phyloP scores from a whole-genome alignment of 2,329 filamentous ascomycete genomes.

The Ophiocordyceps camponoti-floridani region DNA sequence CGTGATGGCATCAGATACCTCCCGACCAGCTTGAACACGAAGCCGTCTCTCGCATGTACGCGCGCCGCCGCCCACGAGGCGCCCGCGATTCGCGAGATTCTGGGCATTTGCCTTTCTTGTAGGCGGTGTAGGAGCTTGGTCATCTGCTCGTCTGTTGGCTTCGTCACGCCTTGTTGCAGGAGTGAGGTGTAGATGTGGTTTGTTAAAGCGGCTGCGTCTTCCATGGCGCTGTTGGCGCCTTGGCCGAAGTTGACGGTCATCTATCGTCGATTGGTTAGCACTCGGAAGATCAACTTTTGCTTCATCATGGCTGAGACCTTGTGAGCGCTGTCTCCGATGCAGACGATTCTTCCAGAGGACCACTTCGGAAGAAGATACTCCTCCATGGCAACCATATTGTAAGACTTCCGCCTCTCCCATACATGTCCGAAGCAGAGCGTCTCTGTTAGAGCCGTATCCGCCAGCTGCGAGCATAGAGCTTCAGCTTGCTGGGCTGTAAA shows the following conservation, averaged over 20 bases:
- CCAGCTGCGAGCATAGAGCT: neutral
- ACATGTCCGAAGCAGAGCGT: neutral
- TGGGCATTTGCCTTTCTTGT: neutral
- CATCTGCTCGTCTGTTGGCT: neutral
- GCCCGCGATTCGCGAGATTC: neutral
- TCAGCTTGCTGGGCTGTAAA: neutral
- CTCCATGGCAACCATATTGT: slow-evolving; percentile 1
- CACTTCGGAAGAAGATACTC: neutral
- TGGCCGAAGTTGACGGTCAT: slow-evolving; percentile 1
- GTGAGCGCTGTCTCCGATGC: slow-evolving; percentile 2
- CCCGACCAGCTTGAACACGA: neutral
- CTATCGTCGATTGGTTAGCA: neutral
- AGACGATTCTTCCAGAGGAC: slow-evolving; percentile 1
- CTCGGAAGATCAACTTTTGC: neutral
- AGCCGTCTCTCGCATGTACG: neutral
- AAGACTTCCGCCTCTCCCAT: neutral
- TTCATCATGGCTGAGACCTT: neutral
- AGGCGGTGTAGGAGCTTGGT: neutral
- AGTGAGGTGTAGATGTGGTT: neutral
- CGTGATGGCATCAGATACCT: slow-evolving; percentile 1
- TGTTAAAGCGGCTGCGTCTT: slow-evolving; percentile 1
- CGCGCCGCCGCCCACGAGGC: neutral
- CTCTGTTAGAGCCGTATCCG: neutral
- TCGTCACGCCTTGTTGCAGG: neutral
- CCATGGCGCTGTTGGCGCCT: slow-evolving; percentile 1